Evolutionary conservation across 257 asterid genomes (phyloP).

Genomic region (Ophiorrhiza pumila): DNA sequence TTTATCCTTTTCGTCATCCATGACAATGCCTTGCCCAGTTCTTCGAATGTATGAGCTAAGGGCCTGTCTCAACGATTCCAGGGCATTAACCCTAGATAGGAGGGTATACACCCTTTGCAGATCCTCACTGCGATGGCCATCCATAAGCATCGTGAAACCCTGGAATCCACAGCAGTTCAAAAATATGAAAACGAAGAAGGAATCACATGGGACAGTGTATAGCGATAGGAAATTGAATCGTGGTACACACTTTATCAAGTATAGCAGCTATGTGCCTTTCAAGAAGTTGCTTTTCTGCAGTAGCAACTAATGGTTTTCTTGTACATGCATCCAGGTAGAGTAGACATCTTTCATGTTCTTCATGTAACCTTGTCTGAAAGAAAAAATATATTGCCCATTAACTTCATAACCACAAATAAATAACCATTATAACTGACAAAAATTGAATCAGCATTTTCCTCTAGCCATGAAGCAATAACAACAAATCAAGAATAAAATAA

Average conservation of each 20-base stretch:
- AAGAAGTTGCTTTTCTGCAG: constrained; percentile 84
- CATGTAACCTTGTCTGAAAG: constrained; percentile 85
- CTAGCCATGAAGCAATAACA: background rate
- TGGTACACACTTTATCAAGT: constrained; percentile 71
- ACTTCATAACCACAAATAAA: background rate
- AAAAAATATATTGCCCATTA: background rate
- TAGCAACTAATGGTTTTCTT: constrained; percentile 77
- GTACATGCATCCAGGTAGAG: constrained; percentile 76
- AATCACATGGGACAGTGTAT: constrained; percentile 6
- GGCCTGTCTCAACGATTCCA: constrained; percentile 75
- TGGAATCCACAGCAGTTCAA: constrained; percentile 29
- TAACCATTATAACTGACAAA: background rate
- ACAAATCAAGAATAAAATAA: background rate
- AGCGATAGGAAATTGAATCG: background rate
- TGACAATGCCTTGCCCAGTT: constrained; percentile 85
- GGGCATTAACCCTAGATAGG: constrained; percentile 70
- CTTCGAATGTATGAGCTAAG: constrained; percentile 77
- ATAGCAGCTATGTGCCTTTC: constrained; percentile 76
- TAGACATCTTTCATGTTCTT: constrained; percentile 90
- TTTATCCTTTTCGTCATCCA: constrained; percentile 97
- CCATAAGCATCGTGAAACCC: constrained; percentile 88
- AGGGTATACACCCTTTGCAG: constrained; percentile 82
- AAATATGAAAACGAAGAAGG: constrained; percentile 10
- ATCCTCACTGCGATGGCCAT: constrained; percentile 86
- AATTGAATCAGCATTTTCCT: background rate